These are phyloP conservation scores for Gastrodia elata DNA, from an alignment of 106 monocot species.

Conservation along the genomic window DNA sequence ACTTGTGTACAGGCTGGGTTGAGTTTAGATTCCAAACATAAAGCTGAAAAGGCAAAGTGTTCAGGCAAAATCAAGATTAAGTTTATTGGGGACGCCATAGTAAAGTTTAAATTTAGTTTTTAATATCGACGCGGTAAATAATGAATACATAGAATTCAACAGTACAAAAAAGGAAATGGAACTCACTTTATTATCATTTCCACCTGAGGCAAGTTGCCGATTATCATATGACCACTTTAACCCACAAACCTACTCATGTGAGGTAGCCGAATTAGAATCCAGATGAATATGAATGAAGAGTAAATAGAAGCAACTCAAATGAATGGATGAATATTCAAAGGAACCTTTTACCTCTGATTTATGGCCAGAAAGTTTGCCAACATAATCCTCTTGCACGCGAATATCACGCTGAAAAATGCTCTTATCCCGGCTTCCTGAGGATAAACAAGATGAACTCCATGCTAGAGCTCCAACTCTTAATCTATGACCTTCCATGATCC, in stretches of 20 bases:
- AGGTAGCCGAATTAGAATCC: background rate
- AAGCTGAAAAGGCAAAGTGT: conserved; percentile 43
- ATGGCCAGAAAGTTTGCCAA: conserved; percentile 76
- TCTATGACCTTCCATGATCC: conserved; percentile 87
- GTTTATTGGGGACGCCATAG: background rate
- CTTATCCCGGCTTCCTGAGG: conserved; percentile 89
- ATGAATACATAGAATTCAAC: background rate
- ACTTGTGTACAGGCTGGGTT: conserved; percentile 74
- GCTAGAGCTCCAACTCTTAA: conserved; percentile 80
- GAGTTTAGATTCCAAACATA: conserved; percentile 94
- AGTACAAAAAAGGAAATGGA: background rate
- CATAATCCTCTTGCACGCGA: conserved; percentile 80
- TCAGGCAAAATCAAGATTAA: background rate
- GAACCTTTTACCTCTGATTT: conserved; percentile 73
- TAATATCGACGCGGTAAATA: background rate
- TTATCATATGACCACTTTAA: conserved; percentile 96
- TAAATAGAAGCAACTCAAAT: background rate
- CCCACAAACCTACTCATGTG: conserved; percentile 56
- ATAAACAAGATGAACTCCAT: conserved; percentile 88
- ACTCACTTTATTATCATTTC: conserved; percentile 93
- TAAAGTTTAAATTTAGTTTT: background rate
- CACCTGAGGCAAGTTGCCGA: conserved; percentile 91
- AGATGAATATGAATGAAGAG: background rate
- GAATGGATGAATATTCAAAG: background rate
- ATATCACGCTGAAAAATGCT: conserved; percentile 86